Evolutionary conservation across 176 grass and related monocot species (phyloP).

Genomic region (Eragrostis nindensis): DNA sequence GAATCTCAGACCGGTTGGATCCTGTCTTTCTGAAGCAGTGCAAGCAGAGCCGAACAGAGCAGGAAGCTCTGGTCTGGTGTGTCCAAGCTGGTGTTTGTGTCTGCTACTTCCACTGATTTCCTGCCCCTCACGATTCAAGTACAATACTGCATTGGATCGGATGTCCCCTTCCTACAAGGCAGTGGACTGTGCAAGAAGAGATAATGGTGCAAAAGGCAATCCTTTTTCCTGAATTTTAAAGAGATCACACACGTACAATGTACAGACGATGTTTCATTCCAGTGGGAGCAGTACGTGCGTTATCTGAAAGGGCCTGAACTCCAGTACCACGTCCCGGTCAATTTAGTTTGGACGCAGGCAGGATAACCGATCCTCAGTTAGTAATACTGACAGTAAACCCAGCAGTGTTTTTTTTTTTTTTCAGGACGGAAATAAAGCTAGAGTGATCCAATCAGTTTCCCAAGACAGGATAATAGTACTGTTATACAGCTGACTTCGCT

Average conservation of each 20-base stretch:
- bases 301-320: background rate
- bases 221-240: background rate
- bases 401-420: background rate
- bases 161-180: background rate
- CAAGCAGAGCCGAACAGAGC: too few species aligned
- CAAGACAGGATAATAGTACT: background rate
- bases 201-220: background rate
- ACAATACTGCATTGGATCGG: too few species aligned
- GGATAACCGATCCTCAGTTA: background rate
- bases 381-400: background rate
- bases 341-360: background rate
- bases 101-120: too few species aligned
- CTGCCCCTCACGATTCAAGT: too few species aligned
- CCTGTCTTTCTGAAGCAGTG: background rate
- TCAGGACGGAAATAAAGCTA: too few species aligned
- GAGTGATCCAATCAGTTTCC: background rate
- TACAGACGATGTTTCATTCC: background rate
- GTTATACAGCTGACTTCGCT: background rate
- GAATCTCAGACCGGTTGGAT: slow-evolving; percentile 39
- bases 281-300: background rate
- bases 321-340: background rate
- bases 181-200: background rate
- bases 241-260: background rate
- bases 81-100: too few species aligned
- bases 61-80: background rate